Evolutionary conservation across 108 stramenopile species (phyloP).

Genomic region (Fragilariopsis cylindrus): DNA sequence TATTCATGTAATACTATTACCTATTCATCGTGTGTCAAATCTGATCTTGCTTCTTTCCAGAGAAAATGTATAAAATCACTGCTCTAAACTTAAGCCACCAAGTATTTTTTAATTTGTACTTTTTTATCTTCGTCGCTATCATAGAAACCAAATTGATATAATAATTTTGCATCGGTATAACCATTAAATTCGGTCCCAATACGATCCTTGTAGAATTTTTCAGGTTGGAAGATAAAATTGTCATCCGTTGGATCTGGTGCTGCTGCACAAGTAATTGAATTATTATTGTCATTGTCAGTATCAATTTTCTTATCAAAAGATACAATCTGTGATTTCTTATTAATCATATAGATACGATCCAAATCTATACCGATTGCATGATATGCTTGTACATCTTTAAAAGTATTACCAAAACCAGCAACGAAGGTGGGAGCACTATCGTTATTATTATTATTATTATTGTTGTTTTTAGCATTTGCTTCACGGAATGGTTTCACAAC

Average conservation of each 20-base stretch:
- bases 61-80: too few relatives aligned
- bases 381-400: slow-evolving; percentile 70
- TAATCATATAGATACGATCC: slow-evolving; percentile 68
- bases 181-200: not conserved
- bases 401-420: slow-evolving; percentile 79
- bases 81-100: too few relatives aligned
- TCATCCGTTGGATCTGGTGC: not conserved
- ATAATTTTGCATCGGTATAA: slow-evolving; percentile 20
- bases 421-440: slow-evolving; percentile 38
- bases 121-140: too few relatives aligned
- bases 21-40: too few relatives aligned
- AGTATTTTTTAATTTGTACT: too few relatives aligned
- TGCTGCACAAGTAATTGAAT: not conserved
- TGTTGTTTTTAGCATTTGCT: not conserved
- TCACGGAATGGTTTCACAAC: slow-evolving; percentile 62
- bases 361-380: slow-evolving; percentile 64
- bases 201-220: not conserved
- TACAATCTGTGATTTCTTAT: slow-evolving; percentile 34
- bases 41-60: too few relatives aligned
- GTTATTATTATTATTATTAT: not conserved
- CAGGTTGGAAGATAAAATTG: not conserved
- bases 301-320: slow-evolving; percentile 38
- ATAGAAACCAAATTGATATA: too few relatives aligned
- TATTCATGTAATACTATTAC: too few relatives aligned
- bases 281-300: not conserved